phyloP scores from a whole-genome alignment of 768 basidiomycete species.

The Amanita pseudoporphyria region DNA sequence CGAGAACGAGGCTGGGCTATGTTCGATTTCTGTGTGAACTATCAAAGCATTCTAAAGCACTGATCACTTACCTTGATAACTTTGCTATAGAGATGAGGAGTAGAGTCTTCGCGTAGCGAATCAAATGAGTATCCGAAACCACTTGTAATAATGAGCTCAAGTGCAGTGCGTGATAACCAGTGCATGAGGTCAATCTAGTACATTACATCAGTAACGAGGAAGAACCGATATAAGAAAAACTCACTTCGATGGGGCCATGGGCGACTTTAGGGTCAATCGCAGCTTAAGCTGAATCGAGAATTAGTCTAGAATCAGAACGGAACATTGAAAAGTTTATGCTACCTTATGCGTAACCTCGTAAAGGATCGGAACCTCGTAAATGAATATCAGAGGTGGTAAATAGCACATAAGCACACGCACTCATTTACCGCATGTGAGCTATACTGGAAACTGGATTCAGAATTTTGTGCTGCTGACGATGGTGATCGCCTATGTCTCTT shows the following conservation, averaged over 20 bases:
- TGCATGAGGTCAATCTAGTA: conserved; percentile 22
- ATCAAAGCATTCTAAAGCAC: no score
- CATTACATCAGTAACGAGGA: neutral
- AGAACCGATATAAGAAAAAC: neutral
- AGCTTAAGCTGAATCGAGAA: neutral
- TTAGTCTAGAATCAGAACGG: no score
- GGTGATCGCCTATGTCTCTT: conserved; percentile 29
- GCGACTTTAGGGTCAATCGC: neutral
- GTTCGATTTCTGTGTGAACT: no score
- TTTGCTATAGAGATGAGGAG: conserved; percentile 21
- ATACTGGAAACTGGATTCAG: conserved; percentile 35
- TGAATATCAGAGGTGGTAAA: neutral
- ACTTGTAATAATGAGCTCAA: conserved; percentile 40
- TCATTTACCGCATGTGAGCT: conserved; percentile 29
- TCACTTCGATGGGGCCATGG: neutral
- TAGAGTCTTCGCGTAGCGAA: conserved; percentile 21
- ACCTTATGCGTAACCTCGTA: conserved; percentile 22
- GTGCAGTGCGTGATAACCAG: conserved; percentile 32
- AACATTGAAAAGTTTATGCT: neutral
- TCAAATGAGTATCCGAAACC: conserved; percentile 38
- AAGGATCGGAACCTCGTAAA: conserved; percentile 22
- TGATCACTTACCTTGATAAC: no score
- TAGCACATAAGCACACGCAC: conserved; percentile 11
- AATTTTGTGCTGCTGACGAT: conserved; percentile 32
- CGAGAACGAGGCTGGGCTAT: no score